Base-by-base conservation (phyloP, 177 flowering plant species). In the Vitis hybrid region DNA sequence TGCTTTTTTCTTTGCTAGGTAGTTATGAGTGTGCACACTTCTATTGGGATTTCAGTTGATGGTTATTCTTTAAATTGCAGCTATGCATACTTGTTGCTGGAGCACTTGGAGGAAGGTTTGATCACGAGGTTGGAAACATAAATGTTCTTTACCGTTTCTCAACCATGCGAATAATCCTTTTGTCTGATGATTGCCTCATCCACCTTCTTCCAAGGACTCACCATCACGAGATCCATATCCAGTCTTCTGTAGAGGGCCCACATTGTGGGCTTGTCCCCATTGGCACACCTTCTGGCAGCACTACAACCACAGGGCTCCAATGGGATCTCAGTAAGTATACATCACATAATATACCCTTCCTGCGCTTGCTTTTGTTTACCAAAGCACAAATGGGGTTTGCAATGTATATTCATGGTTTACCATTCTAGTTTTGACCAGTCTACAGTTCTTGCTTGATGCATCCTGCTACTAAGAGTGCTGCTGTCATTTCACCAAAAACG, bases 51-150 rank as follows among this genome's bases (percentile, higher is more conserved):
- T 48, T 19, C 61, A 13, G 68, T 56, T 6, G 5, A 6, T 50
- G 21, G 62, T 61, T 4, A 6, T 30, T 72, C 46, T 51, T 67
- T 27, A 19, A 24, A 62, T 78, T 75, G 78, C 83, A 95, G 99
- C 73, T 89, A 40, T 86, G 91, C 81, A 81, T 95, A 72, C 91
- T 95, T 79, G 98, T 85, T 80, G 85, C 91, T 48, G 99, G 98
- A 71, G 99, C 98, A 59, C 94, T 95, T 71, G 99, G 99, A 70
- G 99, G 99, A 21, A 79, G 99, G 65, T 95, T 93, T 80, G 99
- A 95, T 72, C 99, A 95, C 66, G 98, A 93, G 77, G 73, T 85
- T 56, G 99, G 97, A 62, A 95, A 93, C 72, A 80, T 95, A 49
- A 95, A 93, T 72, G 91, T 93, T 49, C 79, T 95, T 4, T 87